Evolutionary conservation across 768 basidiomycete genomes (phyloP).

Genomic region (Megacollybia marginata): DNA sequence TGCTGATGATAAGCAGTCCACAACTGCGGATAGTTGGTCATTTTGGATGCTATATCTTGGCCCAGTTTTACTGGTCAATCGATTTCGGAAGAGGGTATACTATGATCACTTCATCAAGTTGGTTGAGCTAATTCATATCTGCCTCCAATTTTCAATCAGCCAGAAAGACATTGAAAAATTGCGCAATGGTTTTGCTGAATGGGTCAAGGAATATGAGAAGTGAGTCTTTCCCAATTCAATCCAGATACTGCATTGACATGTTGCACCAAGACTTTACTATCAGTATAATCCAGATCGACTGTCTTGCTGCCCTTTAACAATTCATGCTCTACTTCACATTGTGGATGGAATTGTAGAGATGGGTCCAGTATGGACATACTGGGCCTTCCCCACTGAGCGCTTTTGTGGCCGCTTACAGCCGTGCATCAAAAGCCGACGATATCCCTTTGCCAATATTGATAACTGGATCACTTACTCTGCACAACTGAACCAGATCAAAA

Average conservation of each 20-base stretch:
- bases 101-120: conserved; percentile 25
- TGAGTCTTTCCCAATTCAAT: conserved; percentile 5
- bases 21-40: conserved; percentile 21
- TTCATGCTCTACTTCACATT: conserved; percentile 17
- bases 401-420: conserved; percentile 12
- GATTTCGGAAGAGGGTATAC: conserved; percentile 17
- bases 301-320: conserved; percentile 10
- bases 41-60: conserved; percentile 23
- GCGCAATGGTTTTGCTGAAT: conserved; percentile 12
- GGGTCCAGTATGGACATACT: conserved; percentile 16
- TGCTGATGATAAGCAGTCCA: conserved; percentile 8
- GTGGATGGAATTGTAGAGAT: conserved; percentile 8
- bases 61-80: conserved; percentile 16
- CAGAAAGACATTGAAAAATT: conserved; percentile 10
- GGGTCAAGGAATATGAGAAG: conserved; percentile 24
- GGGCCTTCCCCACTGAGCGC: conserved; percentile 19
- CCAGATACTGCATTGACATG: background rate
- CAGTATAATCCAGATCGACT: conserved; percentile 9
- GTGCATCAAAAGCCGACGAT: conserved; percentile 8
- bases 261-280: conserved; percentile 15
- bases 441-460: conserved; percentile 12
- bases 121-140: conserved; percentile 17
- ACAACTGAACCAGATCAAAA: conserved; percentile 11
- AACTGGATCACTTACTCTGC: conserved; percentile 5
- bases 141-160: conserved; percentile 20